phyloP scores from a whole-genome alignment of 257 asterid genomes.

The Cinchona pubescens region DNA sequence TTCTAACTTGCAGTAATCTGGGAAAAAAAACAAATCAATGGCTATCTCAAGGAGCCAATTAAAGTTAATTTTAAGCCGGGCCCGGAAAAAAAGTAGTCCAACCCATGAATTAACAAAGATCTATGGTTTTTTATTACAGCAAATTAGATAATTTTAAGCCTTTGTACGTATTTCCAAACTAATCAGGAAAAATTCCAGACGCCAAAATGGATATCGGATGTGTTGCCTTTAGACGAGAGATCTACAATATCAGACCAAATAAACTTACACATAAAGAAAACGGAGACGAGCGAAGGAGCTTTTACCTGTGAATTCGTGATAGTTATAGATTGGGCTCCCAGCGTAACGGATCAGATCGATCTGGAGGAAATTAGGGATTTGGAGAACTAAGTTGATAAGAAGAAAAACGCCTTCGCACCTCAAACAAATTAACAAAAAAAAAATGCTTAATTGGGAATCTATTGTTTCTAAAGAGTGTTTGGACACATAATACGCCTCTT shows the following conservation, averaged over 20 bases:
- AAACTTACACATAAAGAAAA: not conserved
- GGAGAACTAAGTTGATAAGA: not conserved
- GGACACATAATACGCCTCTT: too few relatives aligned
- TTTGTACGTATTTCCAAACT: not conserved
- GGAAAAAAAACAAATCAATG: not conserved
- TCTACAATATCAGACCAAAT: conserved; percentile 7
- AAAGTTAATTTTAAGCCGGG: not conserved
- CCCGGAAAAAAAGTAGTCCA: not conserved
- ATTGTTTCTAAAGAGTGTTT: not conserved
- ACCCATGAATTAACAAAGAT: not conserved
- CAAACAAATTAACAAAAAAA: not conserved
- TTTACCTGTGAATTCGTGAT: conserved; percentile 1
- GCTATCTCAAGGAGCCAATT: not conserved
- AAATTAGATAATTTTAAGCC: not conserved
- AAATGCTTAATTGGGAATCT: not conserved
- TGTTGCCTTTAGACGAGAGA: not conserved
- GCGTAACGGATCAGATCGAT: not conserved
- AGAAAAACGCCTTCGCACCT: not conserved
- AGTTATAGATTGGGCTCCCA: not conserved
- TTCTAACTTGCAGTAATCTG: not conserved
- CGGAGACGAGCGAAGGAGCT: not conserved
- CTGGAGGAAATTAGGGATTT: not conserved
- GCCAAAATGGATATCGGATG: not conserved
- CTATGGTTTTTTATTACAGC: not conserved
- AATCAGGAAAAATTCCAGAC: not conserved